Base-by-base conservation (phyloP, 305 asterid species). In the Fraxinus nigra region DNA sequence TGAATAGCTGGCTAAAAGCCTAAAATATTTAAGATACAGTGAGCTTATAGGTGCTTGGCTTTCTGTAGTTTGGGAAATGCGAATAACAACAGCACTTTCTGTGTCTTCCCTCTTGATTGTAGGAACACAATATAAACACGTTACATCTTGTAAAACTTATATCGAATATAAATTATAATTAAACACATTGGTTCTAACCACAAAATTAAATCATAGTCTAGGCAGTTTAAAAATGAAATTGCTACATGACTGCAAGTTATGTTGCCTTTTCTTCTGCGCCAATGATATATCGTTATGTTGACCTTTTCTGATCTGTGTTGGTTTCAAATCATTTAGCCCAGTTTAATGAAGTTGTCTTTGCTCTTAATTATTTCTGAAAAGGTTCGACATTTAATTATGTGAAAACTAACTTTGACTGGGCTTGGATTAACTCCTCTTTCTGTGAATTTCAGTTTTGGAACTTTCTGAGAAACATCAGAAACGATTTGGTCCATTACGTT, bases 401-500 rank as follows among this genome's bases (percentile, higher is more conserved):
- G 72, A 51, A 4, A 51, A 51, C 6, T 51, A 51, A 61, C 33
- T 18, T 20, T 22, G 72, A 20, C 72, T 22, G 33, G 14, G 30
- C 30, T 59, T 59, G 69, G 32, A 61, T 70, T 81, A 51, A 79
- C 43, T 79, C 79, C 28, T 79, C 33, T 85, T 81, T 85, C 74
- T 76, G 22, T 86, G 82, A 81, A 78, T 78, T 85, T 86, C 93
- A 94, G 99, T 96, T 77, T 78, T 96, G 90, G 98, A 94, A 89
- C 98, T 94, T 75, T 96, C 98, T n/a, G 99, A 94, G 89, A 96
- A 90, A 85, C 91, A 92, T 86, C 99, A 96, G 86, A 94, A 93
- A 85, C 91, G 97, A 34, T 96, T 94, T 78, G 99, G 99, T 87
- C 99, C 99, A 18, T 81, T 96, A 33, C 98, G 99, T 30, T 96